Conservation (phyloP, 208 protist species). For the Acanthamoeba triangularis region DNA sequence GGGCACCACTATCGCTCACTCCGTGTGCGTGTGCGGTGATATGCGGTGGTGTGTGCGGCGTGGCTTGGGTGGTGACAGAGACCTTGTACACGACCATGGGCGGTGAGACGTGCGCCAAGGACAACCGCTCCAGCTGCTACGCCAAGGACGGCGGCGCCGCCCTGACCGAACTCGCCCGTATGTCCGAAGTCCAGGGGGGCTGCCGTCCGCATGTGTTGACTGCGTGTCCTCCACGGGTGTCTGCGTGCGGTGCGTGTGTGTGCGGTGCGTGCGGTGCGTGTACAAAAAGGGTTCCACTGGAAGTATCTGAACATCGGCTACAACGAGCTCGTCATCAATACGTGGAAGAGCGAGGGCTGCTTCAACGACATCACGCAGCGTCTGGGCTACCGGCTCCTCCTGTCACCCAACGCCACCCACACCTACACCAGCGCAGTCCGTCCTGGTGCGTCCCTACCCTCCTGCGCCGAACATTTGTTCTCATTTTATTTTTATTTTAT, state of each 20-base stretch:
- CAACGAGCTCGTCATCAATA: not conserved
- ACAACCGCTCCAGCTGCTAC: not conserved
- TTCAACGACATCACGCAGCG: not conserved
- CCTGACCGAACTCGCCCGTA: slow-evolving; percentile 13
- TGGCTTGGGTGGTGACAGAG: not conserved
- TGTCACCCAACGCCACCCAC: not conserved
- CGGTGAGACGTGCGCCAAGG: not conserved
- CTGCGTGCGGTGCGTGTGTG: not conserved
- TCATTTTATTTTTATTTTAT: not conserved
- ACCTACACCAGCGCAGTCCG: not conserved
- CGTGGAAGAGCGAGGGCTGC: not conserved
- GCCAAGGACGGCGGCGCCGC: not conserved
- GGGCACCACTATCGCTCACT: no score
- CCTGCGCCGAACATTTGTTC: not conserved
- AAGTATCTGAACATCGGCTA: not conserved
- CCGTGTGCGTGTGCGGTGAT: no score
- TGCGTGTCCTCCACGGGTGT: not conserved
- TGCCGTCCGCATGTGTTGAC: not conserved
- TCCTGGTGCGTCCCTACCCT: not conserved
- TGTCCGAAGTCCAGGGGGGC: not conserved
- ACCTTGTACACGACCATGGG: not conserved
- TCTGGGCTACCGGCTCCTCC: not conserved
- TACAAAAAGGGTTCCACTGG: not conserved
- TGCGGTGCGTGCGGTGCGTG: not conserved
- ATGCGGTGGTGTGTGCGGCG: no score